Conservation (phyloP, 2,329 filamentous ascomycete genomes). For the Trichoderma hamatum region DNA sequence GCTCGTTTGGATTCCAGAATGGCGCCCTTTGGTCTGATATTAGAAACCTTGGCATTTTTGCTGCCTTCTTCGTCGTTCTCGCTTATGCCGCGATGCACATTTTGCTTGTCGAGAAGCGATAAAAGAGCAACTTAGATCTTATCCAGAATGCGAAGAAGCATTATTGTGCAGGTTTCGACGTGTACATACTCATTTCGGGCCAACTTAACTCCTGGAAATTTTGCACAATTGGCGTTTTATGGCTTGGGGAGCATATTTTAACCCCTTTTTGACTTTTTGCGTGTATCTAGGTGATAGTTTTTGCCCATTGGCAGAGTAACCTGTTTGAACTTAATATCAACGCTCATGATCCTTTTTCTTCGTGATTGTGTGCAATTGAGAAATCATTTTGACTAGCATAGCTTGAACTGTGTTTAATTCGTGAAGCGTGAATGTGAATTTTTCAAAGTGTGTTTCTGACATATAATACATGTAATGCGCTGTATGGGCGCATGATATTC, state of each 20-base stretch:
- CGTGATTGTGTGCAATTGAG: background rate
- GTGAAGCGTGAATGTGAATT: conserved; percentile 15
- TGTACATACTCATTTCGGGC: conserved; percentile 20
- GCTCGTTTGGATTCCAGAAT: conserved; percentile 92
- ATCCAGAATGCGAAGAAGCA: background rate
- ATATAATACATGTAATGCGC: conserved; percentile 34
- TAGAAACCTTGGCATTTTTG: conserved; percentile 79
- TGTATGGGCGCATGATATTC: conserved; percentile 30
- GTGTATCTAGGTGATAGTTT: background rate
- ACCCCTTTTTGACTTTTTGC: background rate
- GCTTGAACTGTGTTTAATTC: background rate
- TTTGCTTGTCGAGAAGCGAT: conserved; percentile 79
- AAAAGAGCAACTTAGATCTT: conserved; percentile 34
- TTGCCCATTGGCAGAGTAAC: conserved; percentile 2
- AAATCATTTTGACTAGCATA: background rate
- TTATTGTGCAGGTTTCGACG: conserved; percentile 16
- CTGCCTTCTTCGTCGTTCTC: conserved; percentile 78
- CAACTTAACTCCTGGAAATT: conserved; percentile 3
- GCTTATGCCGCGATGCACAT: conserved; percentile 94
- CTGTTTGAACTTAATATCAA: conserved; percentile 2
- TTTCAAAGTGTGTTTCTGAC: conserved; percentile 10
- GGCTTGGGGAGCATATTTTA: conserved; percentile 13
- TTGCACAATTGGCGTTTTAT: conserved; percentile 20
- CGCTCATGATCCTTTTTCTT: background rate
- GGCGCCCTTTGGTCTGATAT: conserved; percentile 84